Evolutionary conservation across 768 basidiomycete species (phyloP), one percentile per base, ranked within the genome.

Genomic region (Sarcomyxa edulis): DNA sequence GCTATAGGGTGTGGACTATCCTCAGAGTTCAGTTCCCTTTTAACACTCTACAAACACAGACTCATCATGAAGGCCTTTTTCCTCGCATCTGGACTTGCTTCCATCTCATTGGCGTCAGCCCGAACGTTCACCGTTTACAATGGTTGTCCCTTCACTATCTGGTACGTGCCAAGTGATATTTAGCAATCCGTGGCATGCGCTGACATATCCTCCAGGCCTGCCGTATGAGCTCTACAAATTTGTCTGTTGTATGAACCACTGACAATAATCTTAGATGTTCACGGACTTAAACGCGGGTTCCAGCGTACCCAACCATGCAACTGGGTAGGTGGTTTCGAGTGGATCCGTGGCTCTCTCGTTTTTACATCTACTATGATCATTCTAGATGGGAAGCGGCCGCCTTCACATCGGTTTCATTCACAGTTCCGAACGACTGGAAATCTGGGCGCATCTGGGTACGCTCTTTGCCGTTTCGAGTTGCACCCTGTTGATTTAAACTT

Each of bases 371-470:
- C 16, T 37, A 9, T 10, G 6, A 2, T 6, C 8, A 19, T 36
- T 36, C 18, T 19, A 39, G 38, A 16, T 44, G 38, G 55, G 45
- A 44, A 25, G 40, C 37, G 14, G 28, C 22, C 15, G 41, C 60
- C 4, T 49, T 42, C 19, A 47, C 58, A 9, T 28, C 48, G 5
- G 56, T 60, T n/a, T 51, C 49, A 14, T 64, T 71, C 53, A 36
- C 40, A 12, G 70, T 77, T 21, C 72, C 73, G 5, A 60, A 66
- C 42, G 57, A 66, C 44, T 78, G 75, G 76, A 63, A 53, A 6
- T 54, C 73, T 1, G 70, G 71, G 11, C 58, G 71, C 32, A 68
- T 73, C 35, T 75, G 72, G 75, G 69, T 68, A 37, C 9, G 52
- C 37, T 3, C 10, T 6, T 3, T 21, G 5, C 25, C 25, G 14